These are phyloP conservation scores for Lotmaria passim DNA, from an alignment of 208 protist species.

Conservation along the genomic window DNA sequence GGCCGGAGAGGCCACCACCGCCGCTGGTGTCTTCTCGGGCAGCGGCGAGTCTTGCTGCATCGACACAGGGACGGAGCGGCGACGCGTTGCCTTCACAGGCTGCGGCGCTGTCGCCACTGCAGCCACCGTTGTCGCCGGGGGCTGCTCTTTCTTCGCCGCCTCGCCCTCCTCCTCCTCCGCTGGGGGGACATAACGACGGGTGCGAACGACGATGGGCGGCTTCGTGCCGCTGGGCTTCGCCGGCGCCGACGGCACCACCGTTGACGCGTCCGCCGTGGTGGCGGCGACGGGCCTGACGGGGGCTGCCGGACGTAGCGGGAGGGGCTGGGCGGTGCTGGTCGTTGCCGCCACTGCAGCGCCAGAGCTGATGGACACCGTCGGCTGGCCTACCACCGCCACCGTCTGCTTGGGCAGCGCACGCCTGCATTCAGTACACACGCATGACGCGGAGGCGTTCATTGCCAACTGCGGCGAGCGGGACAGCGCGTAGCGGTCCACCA, in stretches of 20 bases:
- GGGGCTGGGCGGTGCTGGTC: slow-evolving; percentile 1
- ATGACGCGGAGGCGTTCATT: no score
- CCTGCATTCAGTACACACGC: slow-evolving; percentile 13
- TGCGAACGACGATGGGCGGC: slow-evolving; percentile 34
- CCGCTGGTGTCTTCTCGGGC: neutral
- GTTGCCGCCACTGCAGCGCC: neutral
- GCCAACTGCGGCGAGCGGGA: neutral
- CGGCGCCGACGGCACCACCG: slow-evolving; percentile 27
- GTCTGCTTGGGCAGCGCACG: neutral
- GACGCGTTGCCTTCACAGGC: slow-evolving; percentile 23
- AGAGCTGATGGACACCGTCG: no score
- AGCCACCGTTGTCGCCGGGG: no score
- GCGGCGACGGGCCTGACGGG: slow-evolving; percentile 1
- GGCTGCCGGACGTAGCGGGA: neutral
- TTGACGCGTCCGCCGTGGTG: slow-evolving; percentile 2
- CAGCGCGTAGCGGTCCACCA: slow-evolving; percentile 10
- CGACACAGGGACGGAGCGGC: neutral
- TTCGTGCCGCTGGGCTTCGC: slow-evolving; percentile 26
- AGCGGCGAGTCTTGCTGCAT: neutral
- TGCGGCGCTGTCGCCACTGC: neutral
- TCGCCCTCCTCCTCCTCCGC: slow-evolving; percentile 13
- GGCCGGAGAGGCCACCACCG: neutral
- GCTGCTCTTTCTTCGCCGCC: neutral
- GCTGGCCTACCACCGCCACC: neutral
- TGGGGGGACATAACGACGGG: slow-evolving; percentile 35